Conservation (phyloP, 495 filamentous ascomycete species). For the Neurospora sp. region DNA sequence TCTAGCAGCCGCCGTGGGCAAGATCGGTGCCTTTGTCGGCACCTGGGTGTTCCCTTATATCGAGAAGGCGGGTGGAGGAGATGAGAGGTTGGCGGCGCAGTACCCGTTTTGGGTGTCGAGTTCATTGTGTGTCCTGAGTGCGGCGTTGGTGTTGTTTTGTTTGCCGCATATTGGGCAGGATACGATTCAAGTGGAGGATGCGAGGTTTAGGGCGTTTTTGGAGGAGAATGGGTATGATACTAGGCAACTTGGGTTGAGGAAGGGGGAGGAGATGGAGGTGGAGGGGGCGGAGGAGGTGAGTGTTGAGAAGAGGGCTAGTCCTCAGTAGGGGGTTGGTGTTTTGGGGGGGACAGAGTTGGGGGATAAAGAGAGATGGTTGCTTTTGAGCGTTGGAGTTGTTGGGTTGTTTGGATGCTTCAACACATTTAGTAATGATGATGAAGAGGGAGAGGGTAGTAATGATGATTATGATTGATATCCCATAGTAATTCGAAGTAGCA, state of each 20-base stretch:
- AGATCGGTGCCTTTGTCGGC: constrained; percentile 87
- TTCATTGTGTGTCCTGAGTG: constrained; percentile 52
- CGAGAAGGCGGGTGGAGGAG: constrained; percentile 48
- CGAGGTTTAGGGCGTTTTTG: constrained; percentile 59
- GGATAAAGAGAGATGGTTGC: too few relatives aligned
- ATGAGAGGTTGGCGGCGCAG: constrained; percentile 49
- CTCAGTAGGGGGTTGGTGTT: too few relatives aligned
- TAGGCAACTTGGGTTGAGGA: constrained; percentile 49
- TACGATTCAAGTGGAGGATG: constrained; percentile 60
- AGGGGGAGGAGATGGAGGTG: constrained; percentile 16
- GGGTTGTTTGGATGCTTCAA: not conserved
- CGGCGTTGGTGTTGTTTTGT: constrained; percentile 45
- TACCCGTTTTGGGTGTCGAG: constrained; percentile 72
- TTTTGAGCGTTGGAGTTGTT: not conserved
- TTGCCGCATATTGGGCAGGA: constrained; percentile 63
- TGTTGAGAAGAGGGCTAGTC: not conserved
- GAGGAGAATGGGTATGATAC: constrained; percentile 60
- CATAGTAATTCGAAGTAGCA: not conserved
- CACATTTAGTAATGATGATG: not conserved
- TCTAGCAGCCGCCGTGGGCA: constrained; percentile 73
- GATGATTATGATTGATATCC: not conserved
- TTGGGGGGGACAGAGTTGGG: too few relatives aligned
- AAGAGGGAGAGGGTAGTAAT: not conserved
- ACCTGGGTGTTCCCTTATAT: constrained; percentile 72
- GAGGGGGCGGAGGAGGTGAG: not conserved